Evolutionary conservation across 2,329 filamentous ascomycete genomes (phyloP).

Genomic region (Phyllosticta ampelicida): DNA sequence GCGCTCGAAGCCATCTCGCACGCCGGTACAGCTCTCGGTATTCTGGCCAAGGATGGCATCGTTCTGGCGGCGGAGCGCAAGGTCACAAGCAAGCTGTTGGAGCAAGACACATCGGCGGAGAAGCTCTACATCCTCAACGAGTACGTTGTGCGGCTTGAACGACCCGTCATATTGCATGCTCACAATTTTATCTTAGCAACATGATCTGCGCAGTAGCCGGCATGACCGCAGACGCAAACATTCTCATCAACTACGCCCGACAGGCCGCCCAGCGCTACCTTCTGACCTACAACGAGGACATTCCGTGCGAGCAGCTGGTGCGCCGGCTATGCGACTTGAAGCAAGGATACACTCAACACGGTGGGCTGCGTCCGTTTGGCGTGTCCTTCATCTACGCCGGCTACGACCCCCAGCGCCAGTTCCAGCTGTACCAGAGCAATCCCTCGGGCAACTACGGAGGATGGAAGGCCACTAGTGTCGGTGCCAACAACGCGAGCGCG

Average conservation of each 20-base stretch:
- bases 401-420: slow-evolving; percentile 90
- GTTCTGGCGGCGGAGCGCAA: slow-evolving; percentile 96
- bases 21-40: slow-evolving; percentile 90
- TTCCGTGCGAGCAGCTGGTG: slow-evolving; percentile 97
- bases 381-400: slow-evolving; percentile 99
- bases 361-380: slow-evolving; percentile 93
- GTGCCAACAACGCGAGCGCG: slow-evolving; percentile 95
- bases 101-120: slow-evolving; percentile 98
- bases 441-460: slow-evolving; percentile 97
- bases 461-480: slow-evolving; percentile 97
- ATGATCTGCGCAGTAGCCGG: slow-evolving; percentile 99
- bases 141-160: slow-evolving; percentile 42
- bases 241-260: slow-evolving; percentile 99
- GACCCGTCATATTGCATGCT: neutral
- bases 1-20: slow-evolving; percentile 98
- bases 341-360: slow-evolving; percentile 98
- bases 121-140: slow-evolving; percentile 99
- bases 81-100: slow-evolving; percentile 96
- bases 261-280: slow-evolving; percentile 96
- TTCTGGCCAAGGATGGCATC: slow-evolving; percentile 95
- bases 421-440: slow-evolving; percentile 99
- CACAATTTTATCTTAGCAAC: slow-evolving; percentile 52
- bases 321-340: slow-evolving; percentile 94
- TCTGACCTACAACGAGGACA: slow-evolving; percentile 98
- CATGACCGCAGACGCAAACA: slow-evolving; percentile 99